Conservation (phyloP, 371 early-diverging fungal species). For the Rhizopus stolonifer region DNA sequence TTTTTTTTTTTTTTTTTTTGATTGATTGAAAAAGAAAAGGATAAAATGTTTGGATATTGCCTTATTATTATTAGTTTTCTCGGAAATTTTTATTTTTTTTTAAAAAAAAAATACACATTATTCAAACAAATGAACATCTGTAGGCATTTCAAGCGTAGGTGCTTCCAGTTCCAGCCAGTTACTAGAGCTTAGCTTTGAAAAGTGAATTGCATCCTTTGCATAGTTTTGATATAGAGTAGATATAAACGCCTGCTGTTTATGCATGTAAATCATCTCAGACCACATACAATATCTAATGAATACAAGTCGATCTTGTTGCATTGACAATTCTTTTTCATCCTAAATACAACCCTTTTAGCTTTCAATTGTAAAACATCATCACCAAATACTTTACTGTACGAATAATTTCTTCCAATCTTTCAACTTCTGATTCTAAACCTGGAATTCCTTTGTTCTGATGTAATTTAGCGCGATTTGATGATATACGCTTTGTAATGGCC, state of each 20-base stretch:
- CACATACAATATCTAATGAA: slow-evolving; percentile 46
- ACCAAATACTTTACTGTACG: slow-evolving; percentile 26
- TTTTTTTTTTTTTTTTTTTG: background rate
- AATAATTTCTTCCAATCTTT: slow-evolving; percentile 34
- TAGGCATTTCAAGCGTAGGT: slow-evolving; percentile 44
- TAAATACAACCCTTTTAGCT: slow-evolving; percentile 89
- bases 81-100: background rate
- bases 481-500: slow-evolving; percentile 32
- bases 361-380: slow-evolving; percentile 46
- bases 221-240: slow-evolving; percentile 64
- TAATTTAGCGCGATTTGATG: slow-evolving; percentile 33
- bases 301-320: slow-evolving; percentile 32
- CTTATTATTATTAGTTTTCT: background rate
- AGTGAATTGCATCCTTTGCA: slow-evolving; percentile 58
- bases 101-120: slow-evolving; percentile 14
- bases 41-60: background rate
- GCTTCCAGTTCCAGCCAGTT: slow-evolving; percentile 64
- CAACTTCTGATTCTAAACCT: slow-evolving; percentile 46
- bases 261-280: slow-evolving; percentile 46
- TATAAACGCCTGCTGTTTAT: slow-evolving; percentile 55
- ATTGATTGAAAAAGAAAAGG: background rate
- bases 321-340: slow-evolving; percentile 92
- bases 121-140: slow-evolving; percentile 44
- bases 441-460: slow-evolving; percentile 47
- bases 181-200: slow-evolving; percentile 50